Evolutionary conservation across 495 filamentous ascomycete species (phyloP).

Genomic region (Trichodelitschia bisporula): DNA sequence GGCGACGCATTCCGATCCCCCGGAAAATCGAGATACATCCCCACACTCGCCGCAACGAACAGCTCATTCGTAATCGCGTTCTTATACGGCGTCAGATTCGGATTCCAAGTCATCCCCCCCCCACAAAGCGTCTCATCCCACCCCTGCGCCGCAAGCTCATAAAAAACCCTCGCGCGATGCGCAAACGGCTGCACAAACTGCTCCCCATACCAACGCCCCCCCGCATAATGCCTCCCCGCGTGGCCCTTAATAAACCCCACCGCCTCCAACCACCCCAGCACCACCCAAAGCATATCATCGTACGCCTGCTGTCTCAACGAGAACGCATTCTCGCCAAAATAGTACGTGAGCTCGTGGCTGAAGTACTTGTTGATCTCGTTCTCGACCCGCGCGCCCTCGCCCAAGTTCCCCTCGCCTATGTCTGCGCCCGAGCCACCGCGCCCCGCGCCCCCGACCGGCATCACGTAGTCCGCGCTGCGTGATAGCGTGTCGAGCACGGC

Average conservation of each 20-base stretch:
- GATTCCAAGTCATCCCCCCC: constrained; percentile 89
- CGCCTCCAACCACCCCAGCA: constrained; percentile 71
- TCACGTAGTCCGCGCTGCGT: constrained; percentile 9
- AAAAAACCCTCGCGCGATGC: constrained; percentile 73
- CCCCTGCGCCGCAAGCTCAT: constrained; percentile 50
- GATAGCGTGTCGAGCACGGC: constrained; percentile 42
- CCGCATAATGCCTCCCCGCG: constrained; percentile 14
- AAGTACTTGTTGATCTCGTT: constrained; percentile 71
- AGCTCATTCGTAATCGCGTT: constrained; percentile 95
- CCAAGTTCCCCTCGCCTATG: constrained; percentile 3
- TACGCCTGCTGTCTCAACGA: constrained; percentile 57
- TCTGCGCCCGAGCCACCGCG: constrained; percentile 8
- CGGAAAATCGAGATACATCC: constrained; percentile 81
- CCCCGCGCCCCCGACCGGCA: constrained; percentile 10
- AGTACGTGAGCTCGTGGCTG: constrained; percentile 45
- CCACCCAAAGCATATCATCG: constrained; percentile 96
- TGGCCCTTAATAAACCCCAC: constrained; percentile 51
- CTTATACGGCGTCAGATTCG: constrained; percentile 63
- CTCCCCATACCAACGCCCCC: constrained; percentile 38
- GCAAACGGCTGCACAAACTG: constrained; percentile 61
- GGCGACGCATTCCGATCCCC: constrained; percentile 52
- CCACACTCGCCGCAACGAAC: constrained; percentile 57
- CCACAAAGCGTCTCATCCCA: constrained; percentile 68
- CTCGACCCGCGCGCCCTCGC: constrained; percentile 25
- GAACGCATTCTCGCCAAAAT: constrained; percentile 69